These are phyloP conservation scores for Canavalia ensiformis DNA, from an alignment of 306 rosid genomes.

Conservation along the genomic window DNA sequence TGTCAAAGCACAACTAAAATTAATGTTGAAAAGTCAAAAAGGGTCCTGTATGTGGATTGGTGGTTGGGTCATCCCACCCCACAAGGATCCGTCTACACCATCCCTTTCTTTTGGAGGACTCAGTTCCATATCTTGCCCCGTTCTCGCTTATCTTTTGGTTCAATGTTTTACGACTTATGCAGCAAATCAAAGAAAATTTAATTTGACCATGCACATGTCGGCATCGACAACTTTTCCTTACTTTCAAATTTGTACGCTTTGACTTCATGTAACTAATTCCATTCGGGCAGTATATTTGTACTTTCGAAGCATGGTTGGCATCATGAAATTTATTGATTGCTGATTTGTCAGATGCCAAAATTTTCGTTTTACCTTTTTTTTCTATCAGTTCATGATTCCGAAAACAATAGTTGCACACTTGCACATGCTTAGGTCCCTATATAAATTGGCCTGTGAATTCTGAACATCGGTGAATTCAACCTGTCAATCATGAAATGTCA, in stretches of 20 bases:
- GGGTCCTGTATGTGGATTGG: too few relatives aligned
- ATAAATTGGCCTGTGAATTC: background rate
- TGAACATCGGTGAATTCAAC: background rate
- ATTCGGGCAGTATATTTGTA: background rate
- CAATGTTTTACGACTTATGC: too few relatives aligned
- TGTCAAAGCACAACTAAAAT: background rate
- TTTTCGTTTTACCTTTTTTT: background rate
- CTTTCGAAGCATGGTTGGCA: slow-evolving; percentile 27
- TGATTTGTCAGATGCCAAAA: background rate
- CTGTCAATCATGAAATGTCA: background rate
- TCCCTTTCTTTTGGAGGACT: too few relatives aligned
- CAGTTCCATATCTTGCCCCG: too few relatives aligned
- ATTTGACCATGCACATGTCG: too few relatives aligned
- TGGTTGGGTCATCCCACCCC: too few relatives aligned
- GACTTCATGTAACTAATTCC: background rate
- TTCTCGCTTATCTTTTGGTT: too few relatives aligned
- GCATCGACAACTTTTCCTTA: background rate
- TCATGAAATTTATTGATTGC: background rate
- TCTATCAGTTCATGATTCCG: background rate
- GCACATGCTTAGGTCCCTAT: background rate
- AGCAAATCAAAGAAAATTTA: too few relatives aligned
- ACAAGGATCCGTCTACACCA: too few relatives aligned
- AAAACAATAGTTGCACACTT: background rate
- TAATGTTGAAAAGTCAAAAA: background rate
- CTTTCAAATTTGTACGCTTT: background rate